Evolutionary conservation across 176 grass and related monocot species (phyloP).

Genomic region (Miscanthus lutarioriparius): DNA sequence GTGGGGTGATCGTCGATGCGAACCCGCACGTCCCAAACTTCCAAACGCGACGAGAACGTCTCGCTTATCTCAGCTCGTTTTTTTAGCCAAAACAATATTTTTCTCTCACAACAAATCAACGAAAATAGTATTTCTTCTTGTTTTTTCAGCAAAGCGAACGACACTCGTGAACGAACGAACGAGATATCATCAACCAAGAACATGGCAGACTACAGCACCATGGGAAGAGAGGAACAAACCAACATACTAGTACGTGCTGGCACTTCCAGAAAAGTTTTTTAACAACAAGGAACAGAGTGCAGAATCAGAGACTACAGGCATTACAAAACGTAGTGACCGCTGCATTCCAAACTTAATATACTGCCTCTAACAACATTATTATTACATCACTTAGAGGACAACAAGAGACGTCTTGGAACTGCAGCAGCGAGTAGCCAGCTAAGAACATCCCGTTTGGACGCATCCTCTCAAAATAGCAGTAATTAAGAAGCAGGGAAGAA

Average conservation of each 20-base stretch:
- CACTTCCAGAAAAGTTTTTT: background rate
- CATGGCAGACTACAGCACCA: background rate
- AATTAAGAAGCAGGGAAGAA: background rate
- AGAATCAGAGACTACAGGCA: conserved; percentile 25
- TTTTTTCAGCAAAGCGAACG: too few species aligned
- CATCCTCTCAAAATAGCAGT: conserved; percentile 31
- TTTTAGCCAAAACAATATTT: too few species aligned
- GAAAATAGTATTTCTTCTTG: too few species aligned
- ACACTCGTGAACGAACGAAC: background rate
- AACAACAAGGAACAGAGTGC: background rate
- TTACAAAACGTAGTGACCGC: conserved; percentile 20
- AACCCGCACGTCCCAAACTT: too few species aligned
- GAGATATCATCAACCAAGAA: background rate
- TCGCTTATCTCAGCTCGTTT: too few species aligned
- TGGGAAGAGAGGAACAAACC: too few species aligned
- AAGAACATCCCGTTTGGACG: conserved; percentile 31
- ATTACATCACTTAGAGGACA: conserved; percentile 26
- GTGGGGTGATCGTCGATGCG: too few species aligned
- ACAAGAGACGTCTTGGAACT: conserved; percentile 4
- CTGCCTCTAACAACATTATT: conserved; percentile 31
- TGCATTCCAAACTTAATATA: conserved; percentile 45
- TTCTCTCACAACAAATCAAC: too few species aligned
- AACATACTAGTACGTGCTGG: background rate
- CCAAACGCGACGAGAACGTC: too few species aligned
- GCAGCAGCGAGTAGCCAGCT: background rate